A percentile compares a stretch with the other conserved stretches of the same genome.
Evolutionary conservation across 1,284 basidiomycete genomes (phyloP).

Genomic region (Trichosporon coremiiforme): DNA sequence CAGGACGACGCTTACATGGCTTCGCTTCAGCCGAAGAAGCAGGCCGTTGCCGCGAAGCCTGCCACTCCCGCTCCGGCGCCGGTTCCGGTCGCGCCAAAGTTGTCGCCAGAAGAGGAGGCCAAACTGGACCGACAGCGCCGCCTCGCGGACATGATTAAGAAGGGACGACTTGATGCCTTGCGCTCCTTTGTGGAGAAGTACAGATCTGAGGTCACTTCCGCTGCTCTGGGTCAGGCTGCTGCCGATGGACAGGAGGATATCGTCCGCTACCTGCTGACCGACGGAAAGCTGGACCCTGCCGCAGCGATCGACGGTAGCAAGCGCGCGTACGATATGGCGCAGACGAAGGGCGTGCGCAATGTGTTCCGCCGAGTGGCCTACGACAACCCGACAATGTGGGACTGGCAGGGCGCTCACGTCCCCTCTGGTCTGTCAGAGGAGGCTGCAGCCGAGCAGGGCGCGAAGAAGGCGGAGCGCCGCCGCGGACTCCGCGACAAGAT

Average conservation of each 20-base stretch:
- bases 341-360: constrained; percentile 71
- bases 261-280: constrained; percentile 75
- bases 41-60: constrained; percentile 36
- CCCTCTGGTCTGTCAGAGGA: constrained; percentile 81
- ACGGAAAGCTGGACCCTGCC: constrained; percentile 81
- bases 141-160: constrained; percentile 82
- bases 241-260: constrained; percentile 75
- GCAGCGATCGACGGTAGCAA: constrained; percentile 58
- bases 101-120: constrained; percentile 75
- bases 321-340: constrained; percentile 84
- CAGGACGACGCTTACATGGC: constrained; percentile 86
- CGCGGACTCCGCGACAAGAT: constrained; percentile 84
- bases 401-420: constrained; percentile 84
- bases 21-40: constrained; percentile 69
- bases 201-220: constrained; percentile 62
- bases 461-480: constrained; percentile 78
- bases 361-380: constrained; percentile 84
- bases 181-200: constrained; percentile 81
- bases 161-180: constrained; percentile 79
- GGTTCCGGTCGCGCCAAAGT: constrained; percentile 63
- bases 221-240: constrained; percentile 75
- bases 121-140: constrained; percentile 75
- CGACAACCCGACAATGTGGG: constrained; percentile 79
- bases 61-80: constrained; percentile 52
- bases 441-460: constrained; percentile 78